These are phyloP conservation scores for Elongisporangium senticosum DNA, from an alignment of 352 stramenopile genomes.

Conservation along the genomic window DNA sequence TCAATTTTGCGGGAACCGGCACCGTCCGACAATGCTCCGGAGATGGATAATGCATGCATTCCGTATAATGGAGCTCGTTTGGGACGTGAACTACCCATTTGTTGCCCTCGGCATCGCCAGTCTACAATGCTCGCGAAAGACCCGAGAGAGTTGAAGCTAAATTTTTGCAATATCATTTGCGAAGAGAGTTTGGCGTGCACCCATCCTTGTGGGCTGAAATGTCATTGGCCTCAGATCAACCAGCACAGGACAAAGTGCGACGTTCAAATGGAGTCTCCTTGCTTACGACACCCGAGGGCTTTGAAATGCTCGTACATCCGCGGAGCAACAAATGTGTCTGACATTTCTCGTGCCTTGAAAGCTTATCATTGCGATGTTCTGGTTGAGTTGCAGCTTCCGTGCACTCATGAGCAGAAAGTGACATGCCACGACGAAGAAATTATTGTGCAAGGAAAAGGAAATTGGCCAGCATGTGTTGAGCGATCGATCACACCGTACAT, in stretches of 20 bases:
- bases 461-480: slow-evolving; percentile 55
- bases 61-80: slow-evolving; percentile 41
- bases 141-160: slow-evolving; percentile 47
- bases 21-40: slow-evolving; percentile 28
- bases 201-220: slow-evolving; percentile 61
- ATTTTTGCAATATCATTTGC: slow-evolving; percentile 78
- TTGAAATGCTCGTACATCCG: slow-evolving; percentile 55
- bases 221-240: slow-evolving; percentile 55
- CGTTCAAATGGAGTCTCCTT: slow-evolving; percentile 61
- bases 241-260: slow-evolving; percentile 58
- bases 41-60: slow-evolving; percentile 16
- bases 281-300: slow-evolving; percentile 37
- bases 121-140: slow-evolving; percentile 25
- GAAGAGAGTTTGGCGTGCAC: slow-evolving; percentile 44
- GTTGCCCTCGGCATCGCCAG: slow-evolving; percentile 62
- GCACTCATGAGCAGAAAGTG: slow-evolving; percentile 50
- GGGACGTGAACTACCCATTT: slow-evolving; percentile 61
- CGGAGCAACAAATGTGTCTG: slow-evolving; percentile 5
- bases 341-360: slow-evolving; percentile 35
- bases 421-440: slow-evolving; percentile 38
- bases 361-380: slow-evolving; percentile 49
- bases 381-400: slow-evolving; percentile 59
- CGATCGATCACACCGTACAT: slow-evolving; percentile 54
- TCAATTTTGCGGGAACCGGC: slow-evolving; percentile 35
- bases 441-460: slow-evolving; percentile 20